Conservation (phyloP, 176 grass and related monocot species). For the sorghum (Sorghum bicolor) region Sorghum_bicolor_NCBIv3 NC_012873.2:53375001-53375500, state of each 20-base stretch:
- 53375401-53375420: neutral
- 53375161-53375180: neutral
- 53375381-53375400: neutral
- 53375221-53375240: neutral
- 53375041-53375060: slow-evolving; percentile 17
- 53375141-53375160: neutral
- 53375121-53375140: neutral
- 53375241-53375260: slow-evolving; percentile 3
- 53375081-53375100: slow-evolving; percentile 37
- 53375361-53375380: neutral
- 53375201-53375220: neutral
- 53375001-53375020: slow-evolving; percentile 62
- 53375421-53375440: neutral
- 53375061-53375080: slow-evolving; percentile 22
- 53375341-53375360: neutral
- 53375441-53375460: neutral
- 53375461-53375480: no score
- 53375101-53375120: slow-evolving; percentile 30
- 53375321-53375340: neutral
- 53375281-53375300: neutral
- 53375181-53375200: no score
- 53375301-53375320: neutral
- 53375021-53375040: slow-evolving; percentile 63
- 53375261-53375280: neutral
- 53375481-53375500: no score